Conservation (phyloP, 2,329 filamentous ascomycete species). For the Cytospora chrysosperma region DNA sequence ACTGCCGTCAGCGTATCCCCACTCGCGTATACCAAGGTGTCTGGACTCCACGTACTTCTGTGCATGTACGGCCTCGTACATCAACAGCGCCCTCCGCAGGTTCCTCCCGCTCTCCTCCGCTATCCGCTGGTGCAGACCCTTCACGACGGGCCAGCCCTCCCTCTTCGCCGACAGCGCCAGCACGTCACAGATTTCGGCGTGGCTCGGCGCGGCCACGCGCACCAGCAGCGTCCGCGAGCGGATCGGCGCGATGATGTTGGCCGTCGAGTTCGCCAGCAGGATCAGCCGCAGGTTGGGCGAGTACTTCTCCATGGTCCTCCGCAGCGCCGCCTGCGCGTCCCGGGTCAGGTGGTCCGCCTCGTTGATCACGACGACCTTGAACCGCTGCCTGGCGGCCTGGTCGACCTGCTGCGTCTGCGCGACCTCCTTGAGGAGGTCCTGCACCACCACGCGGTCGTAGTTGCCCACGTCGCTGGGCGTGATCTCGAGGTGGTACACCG, state of each 20-base stretch:
- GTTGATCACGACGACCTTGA: slow-evolving; percentile 99
- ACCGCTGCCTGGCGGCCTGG: slow-evolving; percentile 80
- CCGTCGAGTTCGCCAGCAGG: slow-evolving; percentile 89
- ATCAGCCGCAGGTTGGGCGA: slow-evolving; percentile 92
- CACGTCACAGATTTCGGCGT: slow-evolving; percentile 79
- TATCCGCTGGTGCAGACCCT: slow-evolving; percentile 77
- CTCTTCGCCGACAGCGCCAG: slow-evolving; percentile 69
- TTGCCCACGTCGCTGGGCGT: slow-evolving; percentile 95
- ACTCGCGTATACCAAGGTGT: background rate
- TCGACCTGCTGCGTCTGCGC: slow-evolving; percentile 99
- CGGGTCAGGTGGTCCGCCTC: slow-evolving; percentile 92
- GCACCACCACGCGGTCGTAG: slow-evolving; percentile 93
- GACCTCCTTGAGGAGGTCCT: slow-evolving; percentile 95
- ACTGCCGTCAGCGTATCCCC: slow-evolving; percentile 11
- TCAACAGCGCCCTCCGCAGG: slow-evolving; percentile 82
- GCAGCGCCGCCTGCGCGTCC: slow-evolving; percentile 91
- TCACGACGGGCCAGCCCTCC: slow-evolving; percentile 78
- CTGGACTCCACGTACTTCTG: slow-evolving; percentile 71
- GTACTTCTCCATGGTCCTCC: slow-evolving; percentile 99
- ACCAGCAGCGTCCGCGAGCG: slow-evolving; percentile 88
- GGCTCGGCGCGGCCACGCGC: slow-evolving; percentile 83
- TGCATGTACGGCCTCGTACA: slow-evolving; percentile 96
- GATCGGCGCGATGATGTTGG: slow-evolving; percentile 99
- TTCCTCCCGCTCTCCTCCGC: slow-evolving; percentile 90
- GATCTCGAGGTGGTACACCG: slow-evolving; percentile 97